These are phyloP conservation scores for Taiozyma onychis DNA, from an alignment of 1,139 yeast genomes.

Conservation along the genomic window DNA sequence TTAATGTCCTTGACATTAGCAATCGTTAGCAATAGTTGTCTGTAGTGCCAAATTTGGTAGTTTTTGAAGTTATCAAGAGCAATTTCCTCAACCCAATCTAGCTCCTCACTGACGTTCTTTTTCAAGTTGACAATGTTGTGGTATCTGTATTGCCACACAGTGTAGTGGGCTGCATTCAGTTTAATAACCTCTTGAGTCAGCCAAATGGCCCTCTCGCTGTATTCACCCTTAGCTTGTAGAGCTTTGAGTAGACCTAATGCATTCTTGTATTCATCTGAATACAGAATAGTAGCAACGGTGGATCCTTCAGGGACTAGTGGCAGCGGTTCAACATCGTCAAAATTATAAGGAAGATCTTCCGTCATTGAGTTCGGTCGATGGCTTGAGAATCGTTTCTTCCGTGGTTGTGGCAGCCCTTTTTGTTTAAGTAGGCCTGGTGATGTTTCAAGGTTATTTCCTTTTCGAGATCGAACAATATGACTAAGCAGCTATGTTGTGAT, in stretches of 20 bases:
- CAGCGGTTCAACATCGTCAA: constrained; percentile 38
- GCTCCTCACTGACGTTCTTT: constrained; percentile 38
- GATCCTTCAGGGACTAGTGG: constrained; percentile 39
- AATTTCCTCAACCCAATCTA: constrained; percentile 72
- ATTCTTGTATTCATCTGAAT: constrained; percentile 61
- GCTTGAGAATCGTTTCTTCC: neutral
- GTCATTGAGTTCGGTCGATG: neutral
- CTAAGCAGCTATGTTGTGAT: neutral
- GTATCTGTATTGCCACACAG: constrained; percentile 80
- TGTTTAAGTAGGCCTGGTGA: neutral
- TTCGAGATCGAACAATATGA: neutral
- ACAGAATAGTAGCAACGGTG: constrained; percentile 68
- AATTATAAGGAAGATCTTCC: constrained; percentile 16
- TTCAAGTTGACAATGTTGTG: constrained; percentile 43
- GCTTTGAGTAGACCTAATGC: constrained; percentile 62
- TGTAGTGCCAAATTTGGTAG: constrained; percentile 94
- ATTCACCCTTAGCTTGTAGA: constrained; percentile 53
- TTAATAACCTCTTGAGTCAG: constrained; percentile 60
- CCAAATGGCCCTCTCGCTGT: constrained; percentile 63
- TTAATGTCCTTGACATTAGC: constrained; percentile 35
- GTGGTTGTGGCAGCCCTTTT: neutral
- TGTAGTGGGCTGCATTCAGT: constrained; percentile 83
- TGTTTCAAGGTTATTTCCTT: neutral
- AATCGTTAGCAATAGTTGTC: constrained; percentile 44
- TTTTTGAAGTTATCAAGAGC: constrained; percentile 80